Base-by-base conservation (phyloP, 2,329 filamentous ascomycete species). In the Orbilia ellipsospora region DNA sequence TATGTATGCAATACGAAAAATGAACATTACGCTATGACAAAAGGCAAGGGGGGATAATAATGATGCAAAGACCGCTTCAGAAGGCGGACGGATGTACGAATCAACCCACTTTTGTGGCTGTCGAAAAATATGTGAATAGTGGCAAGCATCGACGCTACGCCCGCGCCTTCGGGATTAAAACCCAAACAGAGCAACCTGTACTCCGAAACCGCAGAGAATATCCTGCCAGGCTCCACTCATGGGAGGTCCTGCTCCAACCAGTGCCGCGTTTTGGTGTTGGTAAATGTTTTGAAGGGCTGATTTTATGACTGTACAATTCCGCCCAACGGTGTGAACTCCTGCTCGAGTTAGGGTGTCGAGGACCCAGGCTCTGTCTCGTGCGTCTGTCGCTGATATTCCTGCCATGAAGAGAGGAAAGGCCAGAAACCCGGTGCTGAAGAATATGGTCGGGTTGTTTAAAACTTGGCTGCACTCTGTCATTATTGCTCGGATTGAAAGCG, bases 341-440 rank as follows among this genome's bases (percentile, higher is more conserved):
- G 72, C 72, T 64, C 59, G 64, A 61, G 72, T 82, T 44, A 88
- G 82, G 59, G 87, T 78, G n/a, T 85, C 82, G 67, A 87, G 80
- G 0, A 84, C 85, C 77, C 83, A 81, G 63, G 82, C 81, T 78
- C 87, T 86, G 18, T 84, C 81, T 4, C 81, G 81, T 7, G 80
- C 80, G 23, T 83, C 81, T 0, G 79, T 80, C 1, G 82, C 81
- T 10, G 84, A 83, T 16, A 84, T 82, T 2, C 86, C 87, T 0
- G 86, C 85, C 70, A 88, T 83, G 78, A 88, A 88, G 0, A 87
- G 77, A 0, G 87, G 86, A 74, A 88, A 87, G 1, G 86, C 82
- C 3, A 86, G 79, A 67, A 85, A 85, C 20, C 84, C 72, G 4
- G 82, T 15, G 83, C 82, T 52, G 85, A 82, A 13, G 82, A 81